Evolutionary conservation across 257 asterid genomes (phyloP), one percentile per base, ranked within the genome.

Genomic region (Buddleja alternifolia): DNA sequence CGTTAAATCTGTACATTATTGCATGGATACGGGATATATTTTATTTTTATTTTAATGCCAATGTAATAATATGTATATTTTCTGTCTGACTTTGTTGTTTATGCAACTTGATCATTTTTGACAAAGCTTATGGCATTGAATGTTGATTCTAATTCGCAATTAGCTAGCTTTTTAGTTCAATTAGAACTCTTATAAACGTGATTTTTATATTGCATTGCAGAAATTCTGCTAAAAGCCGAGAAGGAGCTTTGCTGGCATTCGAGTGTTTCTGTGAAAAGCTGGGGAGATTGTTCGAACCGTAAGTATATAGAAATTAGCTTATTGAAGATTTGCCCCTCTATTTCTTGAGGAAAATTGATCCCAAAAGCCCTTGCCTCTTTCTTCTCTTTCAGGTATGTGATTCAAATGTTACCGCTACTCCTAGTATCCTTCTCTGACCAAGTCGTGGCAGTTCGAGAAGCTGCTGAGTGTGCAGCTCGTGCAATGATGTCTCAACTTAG

Each of bases 381-480:
- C 16, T 60, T 37, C 15, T 42, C 55, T 75, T 74, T 73, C 87
- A 93, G 99, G 80, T 93, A 93, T 76, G 97, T 93, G 56, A 93
- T 93, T 76, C 95, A 85, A 76, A 85, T 87, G 95, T 73, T 93
- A 66, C 99, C 99, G 34, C 78, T 93, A 40, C 99, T 93, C 65
- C 77, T 93, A 44, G 96, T 81, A 69, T 88, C 96, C 61, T 93
- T 90, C 87, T 90, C 99, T 77, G 97, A 93, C 77, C 99, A 75
- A 88, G 99, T 93, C 60, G 65, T 90, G 78, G 99, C 99, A 56
- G 97, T 93, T 73, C 87, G 99, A 81, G 99, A 93, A 61, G 99
- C 96, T 72, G 96, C 99, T 60, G 99, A 93, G 78, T 84, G 97
- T 67, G 99, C 99, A 57, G 97, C 99, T 71, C 99, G 99, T 69